Conservation (phyloP, 2,329 filamentous ascomycete genomes). For the Clonostachys rhizophaga region DNA sequence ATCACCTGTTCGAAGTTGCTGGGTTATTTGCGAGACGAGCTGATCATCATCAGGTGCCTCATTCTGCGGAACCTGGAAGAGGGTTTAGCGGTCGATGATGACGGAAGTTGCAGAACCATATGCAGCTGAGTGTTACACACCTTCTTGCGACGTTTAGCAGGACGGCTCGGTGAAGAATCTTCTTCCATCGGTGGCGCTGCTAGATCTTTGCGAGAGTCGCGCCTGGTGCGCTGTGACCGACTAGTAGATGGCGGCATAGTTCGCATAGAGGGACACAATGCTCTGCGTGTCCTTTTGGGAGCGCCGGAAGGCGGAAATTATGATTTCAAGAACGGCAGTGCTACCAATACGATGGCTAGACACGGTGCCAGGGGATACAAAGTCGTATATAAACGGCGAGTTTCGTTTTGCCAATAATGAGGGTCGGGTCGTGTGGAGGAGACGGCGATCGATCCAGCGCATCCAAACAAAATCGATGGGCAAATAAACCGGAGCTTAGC, state of each 20-base stretch:
- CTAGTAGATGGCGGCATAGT: slow-evolving; percentile 14
- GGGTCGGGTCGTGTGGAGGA: too few species aligned
- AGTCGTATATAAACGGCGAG: too few species aligned
- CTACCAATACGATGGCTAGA: too few species aligned
- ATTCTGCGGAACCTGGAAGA: slow-evolving; percentile 7
- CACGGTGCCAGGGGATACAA: too few species aligned
- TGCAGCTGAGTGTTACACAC: slow-evolving; percentile 19
- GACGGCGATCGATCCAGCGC: too few species aligned
- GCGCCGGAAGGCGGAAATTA: too few species aligned
- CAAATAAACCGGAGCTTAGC: too few species aligned
- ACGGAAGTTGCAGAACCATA: not conserved
- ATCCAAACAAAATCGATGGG: too few species aligned
- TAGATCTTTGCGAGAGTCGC: slow-evolving; percentile 30
- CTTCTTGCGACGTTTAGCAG: slow-evolving; percentile 62
- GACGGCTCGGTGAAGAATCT: slow-evolving; percentile 54
- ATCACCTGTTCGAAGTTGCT: slow-evolving; percentile 35
- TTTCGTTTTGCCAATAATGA: too few species aligned
- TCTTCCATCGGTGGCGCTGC: slow-evolving; percentile 31
- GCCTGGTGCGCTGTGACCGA: slow-evolving; percentile 27
- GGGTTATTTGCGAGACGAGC: slow-evolving; percentile 50
- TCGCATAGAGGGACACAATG: too few species aligned
- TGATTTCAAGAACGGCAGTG: too few species aligned
- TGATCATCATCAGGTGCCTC: slow-evolving; percentile 46
- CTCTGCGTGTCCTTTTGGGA: too few species aligned
- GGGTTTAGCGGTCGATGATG: slow-evolving; percentile 25